Percentiles rank a stretch among this genome's conserved stretches.
phyloP scores from a whole-genome alignment of 495 filamentous ascomycete genomes.

The Xylaria bambusicola region DNA sequence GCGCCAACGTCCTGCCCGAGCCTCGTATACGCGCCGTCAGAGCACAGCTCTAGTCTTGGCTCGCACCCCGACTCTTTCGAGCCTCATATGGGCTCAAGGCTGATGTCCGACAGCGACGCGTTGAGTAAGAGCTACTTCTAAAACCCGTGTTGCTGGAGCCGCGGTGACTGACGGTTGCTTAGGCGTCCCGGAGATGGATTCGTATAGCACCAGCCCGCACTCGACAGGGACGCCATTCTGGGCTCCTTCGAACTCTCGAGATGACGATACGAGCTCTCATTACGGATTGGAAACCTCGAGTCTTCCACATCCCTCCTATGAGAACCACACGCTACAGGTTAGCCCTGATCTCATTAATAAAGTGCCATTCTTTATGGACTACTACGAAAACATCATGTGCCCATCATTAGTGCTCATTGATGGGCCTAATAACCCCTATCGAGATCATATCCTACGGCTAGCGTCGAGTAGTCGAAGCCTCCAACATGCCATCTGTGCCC shows the following conservation, averaged over 20 bases:
- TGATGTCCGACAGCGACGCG: slow-evolving; percentile 48
- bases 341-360: slow-evolving; percentile 56
- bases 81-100: slow-evolving; percentile 45
- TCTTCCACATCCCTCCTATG: slow-evolving; percentile 30
- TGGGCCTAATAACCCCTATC: slow-evolving; percentile 78
- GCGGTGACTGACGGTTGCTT: slow-evolving; percentile 38
- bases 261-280: slow-evolving; percentile 40
- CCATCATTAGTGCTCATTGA: slow-evolving; percentile 91
- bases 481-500: slow-evolving; percentile 88
- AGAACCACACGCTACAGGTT: slow-evolving; percentile 41
- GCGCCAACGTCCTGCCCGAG: slow-evolving; percentile 55
- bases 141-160: slow-evolving; percentile 22
- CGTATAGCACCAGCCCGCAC: slow-evolving; percentile 47
- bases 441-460: slow-evolving; percentile 78
- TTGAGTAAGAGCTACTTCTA: slow-evolving; percentile 42
- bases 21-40: slow-evolving; percentile 49
- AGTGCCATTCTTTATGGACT: slow-evolving; percentile 67
- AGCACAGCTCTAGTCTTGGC: slow-evolving; percentile 49
- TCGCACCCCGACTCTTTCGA: slow-evolving; percentile 49
- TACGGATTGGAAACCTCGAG: slow-evolving; percentile 33
- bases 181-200: slow-evolving; percentile 48
- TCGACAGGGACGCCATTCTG: slow-evolving; percentile 44
- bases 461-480: slow-evolving; percentile 77
- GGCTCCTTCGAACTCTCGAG: slow-evolving; percentile 39
- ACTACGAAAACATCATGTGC: slow-evolving; percentile 87